A percentile compares a stretch with the other conserved stretches of the same genome.
Evolutionary conservation across 73 alveolate species (phyloP).

Genomic region (Paramecium octaurelia): DNA sequence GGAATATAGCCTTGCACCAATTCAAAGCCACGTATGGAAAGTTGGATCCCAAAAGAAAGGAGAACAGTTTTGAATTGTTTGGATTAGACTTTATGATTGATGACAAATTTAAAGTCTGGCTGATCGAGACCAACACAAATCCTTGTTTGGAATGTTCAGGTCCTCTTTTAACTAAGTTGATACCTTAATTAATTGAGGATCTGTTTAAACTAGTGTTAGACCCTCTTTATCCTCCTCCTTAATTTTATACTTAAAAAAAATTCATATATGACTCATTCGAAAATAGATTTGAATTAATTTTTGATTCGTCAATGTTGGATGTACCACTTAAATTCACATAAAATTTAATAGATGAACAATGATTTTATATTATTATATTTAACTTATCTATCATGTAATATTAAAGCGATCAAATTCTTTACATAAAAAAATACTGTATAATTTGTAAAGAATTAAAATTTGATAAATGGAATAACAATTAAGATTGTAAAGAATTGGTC

Average conservation of each 20-base stretch:
- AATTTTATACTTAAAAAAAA: not conserved
- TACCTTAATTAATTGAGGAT: slow-evolving; percentile 60
- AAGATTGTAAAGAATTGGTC: not conserved
- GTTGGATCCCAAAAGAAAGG: slow-evolving; percentile 79
- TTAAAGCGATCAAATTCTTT: not conserved
- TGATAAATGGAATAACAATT: not conserved
- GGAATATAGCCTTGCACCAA: slow-evolving; percentile 75
- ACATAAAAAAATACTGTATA: not conserved
- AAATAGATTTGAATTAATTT: not conserved
- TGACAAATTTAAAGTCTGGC: slow-evolving; percentile 85
- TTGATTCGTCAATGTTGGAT: not conserved
- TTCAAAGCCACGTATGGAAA: slow-evolving; percentile 69
- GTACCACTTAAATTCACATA: not conserved
- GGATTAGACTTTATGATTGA: slow-evolving; percentile 98
- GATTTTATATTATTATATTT: not conserved
- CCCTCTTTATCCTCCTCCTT: slow-evolving; percentile 53
- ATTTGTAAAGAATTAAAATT: not conserved
- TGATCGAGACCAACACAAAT: slow-evolving; percentile 95
- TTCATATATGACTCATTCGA: not conserved
- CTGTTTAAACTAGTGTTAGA: slow-evolving; percentile 16
- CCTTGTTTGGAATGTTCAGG: slow-evolving; percentile 92
- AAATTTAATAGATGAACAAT: not conserved
- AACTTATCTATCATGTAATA: not conserved
- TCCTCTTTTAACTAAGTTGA: slow-evolving; percentile 76
- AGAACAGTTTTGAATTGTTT: slow-evolving; percentile 82